Evolutionary conservation across 495 filamentous ascomycete genomes (phyloP), one percentile per base, ranked within the genome.

Genomic region (Aspergillus hancockii): DNA sequence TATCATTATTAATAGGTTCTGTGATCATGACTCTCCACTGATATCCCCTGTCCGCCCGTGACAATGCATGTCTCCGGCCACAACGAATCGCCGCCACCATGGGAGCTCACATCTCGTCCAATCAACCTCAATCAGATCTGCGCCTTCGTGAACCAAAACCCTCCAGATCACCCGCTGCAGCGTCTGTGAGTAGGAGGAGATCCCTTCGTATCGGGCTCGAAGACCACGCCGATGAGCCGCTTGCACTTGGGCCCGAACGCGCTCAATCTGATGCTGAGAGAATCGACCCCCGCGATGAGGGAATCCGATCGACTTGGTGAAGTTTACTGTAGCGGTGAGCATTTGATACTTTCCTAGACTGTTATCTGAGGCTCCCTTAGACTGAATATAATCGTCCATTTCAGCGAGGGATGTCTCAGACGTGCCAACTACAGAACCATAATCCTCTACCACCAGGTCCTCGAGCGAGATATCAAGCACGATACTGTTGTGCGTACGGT

Each of bases 151-250:
- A 38, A 86, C 73, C 38, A 93, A 63, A 6, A 82, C 75, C 58
- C 80, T 68, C 88, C 88, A 90, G 30, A 91, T 72, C 25, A 77
- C 71, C 66, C 90, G 85, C 54, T 85, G 74, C 54, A 84, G 55
- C n/a, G 79, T 73, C 28, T 84, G 66, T 63, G 43, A 86, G 83
- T 88, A 86, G 83, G 23, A 64, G 2, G 88, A 87, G 34, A 85
- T 75, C 16, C 85, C 82, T 85, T 87, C 90, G 70, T 90, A 92
- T 54, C 89, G 63, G 7, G 79, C 81, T 59, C 79, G 79, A 32
- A 91, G 71, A 0, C 89, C 88, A 50, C 77, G 78, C 22, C 69
- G 66, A 64, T 86, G 81, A 5, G 90, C 90, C 32, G 75, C 79
- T 14, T 66, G 71, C 7, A 92, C 74, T 58, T 90, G 85, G 1